Evolutionary conservation across 177 flowering plant genomes (phyloP).

Genomic region (Vitis hybrid): DNA sequence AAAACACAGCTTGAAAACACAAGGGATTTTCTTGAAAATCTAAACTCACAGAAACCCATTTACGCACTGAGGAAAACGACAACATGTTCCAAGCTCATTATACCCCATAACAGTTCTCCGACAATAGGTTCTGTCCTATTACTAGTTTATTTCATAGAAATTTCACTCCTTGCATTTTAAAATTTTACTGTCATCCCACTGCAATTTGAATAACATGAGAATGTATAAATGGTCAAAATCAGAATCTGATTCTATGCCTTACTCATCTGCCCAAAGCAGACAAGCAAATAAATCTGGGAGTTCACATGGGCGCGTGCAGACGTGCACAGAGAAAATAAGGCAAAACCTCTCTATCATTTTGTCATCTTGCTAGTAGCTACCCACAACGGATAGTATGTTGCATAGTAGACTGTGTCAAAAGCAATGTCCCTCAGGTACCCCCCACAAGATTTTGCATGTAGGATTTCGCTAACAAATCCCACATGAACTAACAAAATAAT

Average conservation of each 20-base stretch:
- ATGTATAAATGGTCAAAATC: background rate
- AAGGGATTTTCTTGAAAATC: background rate
- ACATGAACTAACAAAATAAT: background rate
- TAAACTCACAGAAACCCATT: too few relatives aligned
- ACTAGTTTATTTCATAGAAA: background rate
- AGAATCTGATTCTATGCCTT: slow-evolving; percentile 25
- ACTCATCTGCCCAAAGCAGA: slow-evolving; percentile 15
- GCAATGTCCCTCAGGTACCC: background rate
- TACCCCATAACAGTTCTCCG: too few relatives aligned
- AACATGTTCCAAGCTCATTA: too few relatives aligned
- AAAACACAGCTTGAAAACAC: background rate
- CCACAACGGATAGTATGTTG: background rate
- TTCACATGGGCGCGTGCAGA: slow-evolving; percentile 40
- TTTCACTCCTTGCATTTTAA: background rate
- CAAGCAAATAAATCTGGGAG: slow-evolving; percentile 21
- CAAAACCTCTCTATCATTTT: slow-evolving; percentile 20
- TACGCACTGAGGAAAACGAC: too few relatives aligned
- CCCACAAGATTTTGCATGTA: background rate
- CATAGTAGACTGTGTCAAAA: background rate
- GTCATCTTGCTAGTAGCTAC: slow-evolving; percentile 23
- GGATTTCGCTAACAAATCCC: background rate
- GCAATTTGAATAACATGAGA: background rate
- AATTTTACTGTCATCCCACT: background rate
- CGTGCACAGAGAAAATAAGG: slow-evolving; percentile 28
- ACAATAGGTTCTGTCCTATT: background rate